Evolutionary conservation across 257 asterid genomes (phyloP).

Genomic region (Solanum sejunctum): DNA sequence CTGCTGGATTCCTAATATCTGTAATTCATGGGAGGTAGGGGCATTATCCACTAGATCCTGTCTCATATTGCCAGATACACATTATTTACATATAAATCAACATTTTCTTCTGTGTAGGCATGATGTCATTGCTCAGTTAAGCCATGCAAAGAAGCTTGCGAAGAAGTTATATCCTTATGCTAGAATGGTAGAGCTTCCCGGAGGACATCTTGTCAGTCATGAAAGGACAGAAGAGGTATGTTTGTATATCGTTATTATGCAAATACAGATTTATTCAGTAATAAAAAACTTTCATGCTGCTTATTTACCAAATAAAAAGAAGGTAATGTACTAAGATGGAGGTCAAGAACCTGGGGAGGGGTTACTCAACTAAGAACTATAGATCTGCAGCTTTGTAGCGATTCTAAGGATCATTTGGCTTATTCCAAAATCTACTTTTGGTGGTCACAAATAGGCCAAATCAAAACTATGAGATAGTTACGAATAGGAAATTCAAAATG

Average conservation of each 20-base stretch:
- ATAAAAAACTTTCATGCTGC: background rate
- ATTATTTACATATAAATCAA: background rate
- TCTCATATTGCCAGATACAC: background rate
- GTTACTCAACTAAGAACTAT: background rate
- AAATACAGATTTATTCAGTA: background rate
- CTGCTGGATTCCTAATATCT: conserved; percentile 64
- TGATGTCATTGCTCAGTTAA: conserved; percentile 84
- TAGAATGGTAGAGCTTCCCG: conserved; percentile 90
- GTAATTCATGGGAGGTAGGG: conserved; percentile 93
- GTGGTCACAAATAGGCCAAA: background rate
- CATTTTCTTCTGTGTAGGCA: conserved; percentile 33
- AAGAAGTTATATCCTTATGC: conserved; percentile 72
- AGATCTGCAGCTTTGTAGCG: background rate
- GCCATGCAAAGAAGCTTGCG: conserved; percentile 81
- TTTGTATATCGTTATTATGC: background rate
- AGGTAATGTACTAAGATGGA: background rate
- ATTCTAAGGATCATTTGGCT: background rate
- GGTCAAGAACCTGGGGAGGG: background rate
- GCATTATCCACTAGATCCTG: background rate
- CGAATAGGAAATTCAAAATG: background rate
- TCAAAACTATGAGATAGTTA: background rate
- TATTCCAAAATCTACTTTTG: no score
- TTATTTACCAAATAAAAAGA: background rate
- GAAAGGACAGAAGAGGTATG: conserved; percentile 93
- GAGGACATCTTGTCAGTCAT: conserved; percentile 94